Evolutionary conservation across 2,329 filamentous ascomycete genomes (phyloP).

Genomic region (Venturia aucupariae): DNA sequence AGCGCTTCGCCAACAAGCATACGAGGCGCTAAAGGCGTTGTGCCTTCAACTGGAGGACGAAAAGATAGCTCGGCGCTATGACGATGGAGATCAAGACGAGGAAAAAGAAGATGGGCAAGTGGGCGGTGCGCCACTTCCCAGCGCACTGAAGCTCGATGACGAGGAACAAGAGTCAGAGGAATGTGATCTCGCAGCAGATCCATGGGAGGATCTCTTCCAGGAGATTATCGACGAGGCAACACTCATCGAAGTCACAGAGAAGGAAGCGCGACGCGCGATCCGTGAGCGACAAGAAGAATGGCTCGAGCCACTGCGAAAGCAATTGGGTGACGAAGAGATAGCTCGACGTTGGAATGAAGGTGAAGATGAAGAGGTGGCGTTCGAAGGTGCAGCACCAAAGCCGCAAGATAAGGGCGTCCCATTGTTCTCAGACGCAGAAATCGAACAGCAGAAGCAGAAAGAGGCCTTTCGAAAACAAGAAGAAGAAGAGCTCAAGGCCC

Average conservation of each 20-base stretch:
- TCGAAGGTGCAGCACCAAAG: background rate
- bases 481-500: background rate
- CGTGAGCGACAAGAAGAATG: background rate
- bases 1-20: background rate
- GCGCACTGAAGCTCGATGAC: background rate
- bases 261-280: background rate
- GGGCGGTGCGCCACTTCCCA: no score
- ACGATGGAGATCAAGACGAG: background rate
- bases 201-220: background rate
- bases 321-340: background rate
- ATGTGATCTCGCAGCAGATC: background rate
- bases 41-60: background rate
- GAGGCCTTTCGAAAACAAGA: background rate
- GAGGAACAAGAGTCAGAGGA: background rate
- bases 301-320: background rate
- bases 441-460: background rate
- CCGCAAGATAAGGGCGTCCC: background rate
- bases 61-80: background rate
- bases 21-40: background rate
- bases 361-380: background rate
- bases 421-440: background rate
- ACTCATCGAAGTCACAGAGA: background rate
- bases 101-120: background rate
- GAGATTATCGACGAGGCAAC: background rate
- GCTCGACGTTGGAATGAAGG: background rate